Evolutionary conservation across 768 basidiomycete species (phyloP), one percentile per base, ranked within the genome.

Genomic region (Tulasnella sp.): DNA sequence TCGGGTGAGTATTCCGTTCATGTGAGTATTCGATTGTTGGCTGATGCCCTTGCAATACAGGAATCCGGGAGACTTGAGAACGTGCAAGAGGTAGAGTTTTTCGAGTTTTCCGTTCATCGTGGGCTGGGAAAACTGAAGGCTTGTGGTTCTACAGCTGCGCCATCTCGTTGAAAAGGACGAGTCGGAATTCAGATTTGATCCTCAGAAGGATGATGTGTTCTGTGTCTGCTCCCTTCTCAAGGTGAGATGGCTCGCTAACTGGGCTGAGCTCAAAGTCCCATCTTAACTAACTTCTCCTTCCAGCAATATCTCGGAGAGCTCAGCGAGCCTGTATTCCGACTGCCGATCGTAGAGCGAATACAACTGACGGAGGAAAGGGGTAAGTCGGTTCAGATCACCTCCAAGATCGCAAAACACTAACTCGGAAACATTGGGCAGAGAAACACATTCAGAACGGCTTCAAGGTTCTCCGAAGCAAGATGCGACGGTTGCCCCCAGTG

Each of bases 81-180:
- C 77, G 91, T 97, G 34, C 93, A 94, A 81, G 87, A 91, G 80
- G 94, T 95, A 79, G 74, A 88, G 19, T 2, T 80, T 15, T 2
- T 8, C 39, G 1, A 45, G 45, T 38, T 2, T 37, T 31, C 34
- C 1, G 54, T 73, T 34, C 15, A 25, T 42, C 67, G 1, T 22
- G 6, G 11, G 73, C 74, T 72, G 31, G 9, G 71, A n/a, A 38
- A 38, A 49, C 42, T 36, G 37, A 25, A 49, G 36, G n/a, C 68
- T 36, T 69, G 72, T 64, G 52, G 8, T 37, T 22, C 4, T 72
- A 42, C 79, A 96, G 93, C 83, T 96, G 76, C 91, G 93, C 82
- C 93, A 93, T 79, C 92, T 91, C 80, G 90, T 96, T 75, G 95
- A 97, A 82, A 88, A 89, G 78, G 91, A 96, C 80, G 95, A 97